Percentiles rank a stretch among this genome's conserved stretches.
Conservation (phyloP, 1,284 basidiomycete species). For the Rhodotorula sp. region DNA sequence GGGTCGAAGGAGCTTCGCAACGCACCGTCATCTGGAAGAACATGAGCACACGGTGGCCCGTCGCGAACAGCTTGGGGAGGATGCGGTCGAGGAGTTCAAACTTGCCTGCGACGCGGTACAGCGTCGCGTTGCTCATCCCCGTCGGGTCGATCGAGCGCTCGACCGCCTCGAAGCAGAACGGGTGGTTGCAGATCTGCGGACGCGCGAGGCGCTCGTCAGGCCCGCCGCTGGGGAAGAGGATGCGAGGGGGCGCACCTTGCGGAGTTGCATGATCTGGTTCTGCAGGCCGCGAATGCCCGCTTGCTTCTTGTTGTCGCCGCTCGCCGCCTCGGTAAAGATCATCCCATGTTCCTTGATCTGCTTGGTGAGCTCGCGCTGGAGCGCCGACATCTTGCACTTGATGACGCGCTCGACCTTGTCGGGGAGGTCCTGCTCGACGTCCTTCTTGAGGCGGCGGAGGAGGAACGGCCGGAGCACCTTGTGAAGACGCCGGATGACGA, state of each 20-base stretch:
- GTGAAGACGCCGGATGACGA: slow-evolving; percentile 96
- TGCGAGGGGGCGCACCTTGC: slow-evolving; percentile 59
- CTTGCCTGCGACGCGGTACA: slow-evolving; percentile 84
- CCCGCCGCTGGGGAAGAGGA: no score
- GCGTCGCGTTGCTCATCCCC: slow-evolving; percentile 79
- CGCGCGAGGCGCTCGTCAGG: not conserved
- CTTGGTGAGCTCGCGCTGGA: slow-evolving; percentile 94
- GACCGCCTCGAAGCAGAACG: slow-evolving; percentile 92
- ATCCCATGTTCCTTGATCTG: slow-evolving; percentile 98
- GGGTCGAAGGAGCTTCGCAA: not conserved
- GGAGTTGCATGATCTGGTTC: slow-evolving; percentile 98
- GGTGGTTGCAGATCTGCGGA: slow-evolving; percentile 85
- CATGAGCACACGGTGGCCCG: slow-evolving; percentile 92
- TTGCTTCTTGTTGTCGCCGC: slow-evolving; percentile 41
- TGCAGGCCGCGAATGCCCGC: slow-evolving; percentile 62
- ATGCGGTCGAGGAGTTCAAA: slow-evolving; percentile 92
- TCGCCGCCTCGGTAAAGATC: slow-evolving; percentile 56
- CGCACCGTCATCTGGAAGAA: slow-evolving; percentile 98
- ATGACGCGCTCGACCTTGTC: slow-evolving; percentile 99
- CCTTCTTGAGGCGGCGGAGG: slow-evolving; percentile 94
- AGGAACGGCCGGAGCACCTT: slow-evolving; percentile 98
- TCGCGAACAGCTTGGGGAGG: slow-evolving; percentile 90
- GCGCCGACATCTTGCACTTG: slow-evolving; percentile 93
- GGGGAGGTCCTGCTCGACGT: slow-evolving; percentile 95
- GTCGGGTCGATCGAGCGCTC: slow-evolving; percentile 86